These are phyloP conservation scores for Piedraia hortae DNA, from an alignment of 2,329 filamentous ascomycete genomes.

Conservation along the genomic window DNA sequence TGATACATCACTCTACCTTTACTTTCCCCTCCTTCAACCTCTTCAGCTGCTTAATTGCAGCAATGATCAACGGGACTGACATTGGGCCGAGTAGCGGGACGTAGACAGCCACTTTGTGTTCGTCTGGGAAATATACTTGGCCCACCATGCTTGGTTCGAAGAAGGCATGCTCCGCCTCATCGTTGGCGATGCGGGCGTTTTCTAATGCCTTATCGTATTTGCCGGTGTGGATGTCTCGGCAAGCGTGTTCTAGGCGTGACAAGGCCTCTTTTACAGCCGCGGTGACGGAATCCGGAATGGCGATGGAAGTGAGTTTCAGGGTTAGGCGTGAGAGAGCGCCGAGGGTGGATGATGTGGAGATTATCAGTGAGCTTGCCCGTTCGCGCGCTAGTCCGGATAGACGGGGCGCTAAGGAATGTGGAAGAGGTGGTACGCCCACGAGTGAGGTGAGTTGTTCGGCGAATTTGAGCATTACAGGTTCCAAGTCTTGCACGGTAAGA, in stretches of 20 bases:
- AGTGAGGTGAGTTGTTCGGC: slow-evolving; percentile 72
- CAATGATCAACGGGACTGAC: slow-evolving; percentile 68
- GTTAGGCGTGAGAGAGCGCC: slow-evolving; percentile 77
- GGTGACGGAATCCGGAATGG: slow-evolving; percentile 67
- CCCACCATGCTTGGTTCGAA: slow-evolving; percentile 99
- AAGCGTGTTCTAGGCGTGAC: slow-evolving; percentile 47
- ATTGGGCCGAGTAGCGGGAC: slow-evolving; percentile 72
- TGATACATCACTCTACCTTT: slow-evolving; percentile 5
- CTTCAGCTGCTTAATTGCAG: slow-evolving; percentile 45
- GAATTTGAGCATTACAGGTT: slow-evolving; percentile 65
- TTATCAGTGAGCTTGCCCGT: slow-evolving; percentile 55
- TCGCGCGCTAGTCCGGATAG: slow-evolving; percentile 67
- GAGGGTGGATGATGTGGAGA: slow-evolving; percentile 76
- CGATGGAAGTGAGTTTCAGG: slow-evolving; percentile 60
- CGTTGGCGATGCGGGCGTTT: slow-evolving; percentile 61
- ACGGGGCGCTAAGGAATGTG: slow-evolving; percentile 52
- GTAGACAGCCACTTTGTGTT: slow-evolving; percentile 94
- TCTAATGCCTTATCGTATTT: slow-evolving; percentile 39
- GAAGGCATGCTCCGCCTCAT: slow-evolving; percentile 75
- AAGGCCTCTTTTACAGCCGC: slow-evolving; percentile 62
- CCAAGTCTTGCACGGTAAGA: slow-evolving; percentile 38
- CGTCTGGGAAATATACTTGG: slow-evolving; percentile 92
- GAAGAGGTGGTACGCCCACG: slow-evolving; percentile 55
- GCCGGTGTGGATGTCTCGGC: slow-evolving; percentile 35
- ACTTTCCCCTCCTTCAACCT: slow-evolving; percentile 12